Percentiles rank a stretch among this genome's conserved stretches.
Evolutionary conservation across 768 basidiomycete genomes (phyloP).

Genomic region (Dendrothele bispora): DNA sequence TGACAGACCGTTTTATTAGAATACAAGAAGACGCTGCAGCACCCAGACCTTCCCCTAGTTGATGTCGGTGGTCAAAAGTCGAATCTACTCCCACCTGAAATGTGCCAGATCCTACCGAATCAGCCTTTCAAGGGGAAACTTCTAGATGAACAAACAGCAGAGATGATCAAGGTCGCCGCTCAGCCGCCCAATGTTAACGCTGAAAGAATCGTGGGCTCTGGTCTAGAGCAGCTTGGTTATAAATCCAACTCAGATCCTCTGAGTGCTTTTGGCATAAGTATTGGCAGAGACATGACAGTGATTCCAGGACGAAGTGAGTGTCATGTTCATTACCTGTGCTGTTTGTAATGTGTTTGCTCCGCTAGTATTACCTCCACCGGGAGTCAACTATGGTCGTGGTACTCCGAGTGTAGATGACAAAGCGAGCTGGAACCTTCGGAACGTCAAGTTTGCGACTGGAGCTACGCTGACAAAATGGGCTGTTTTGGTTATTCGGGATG

Average conservation of each 20-base stretch:
- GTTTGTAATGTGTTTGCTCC: too few species aligned
- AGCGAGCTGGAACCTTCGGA: conserved; percentile 79
- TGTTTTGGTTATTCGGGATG: conserved; percentile 67
- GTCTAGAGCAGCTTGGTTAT: conserved; percentile 64
- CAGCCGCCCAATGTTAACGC: conserved; percentile 74
- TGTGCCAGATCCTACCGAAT: conserved; percentile 69
- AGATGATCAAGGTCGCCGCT: conserved; percentile 73
- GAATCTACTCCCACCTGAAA: conserved; percentile 63
- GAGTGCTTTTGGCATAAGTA: conserved; percentile 57
- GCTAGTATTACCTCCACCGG: conserved; percentile 63
- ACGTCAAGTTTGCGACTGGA: conserved; percentile 62
- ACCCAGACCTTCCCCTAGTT: conserved; percentile 55
- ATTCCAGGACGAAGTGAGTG: conserved; percentile 72
- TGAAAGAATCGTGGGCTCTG: conserved; percentile 54
- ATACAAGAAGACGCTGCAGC: conserved; percentile 51
- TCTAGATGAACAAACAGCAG: conserved; percentile 64
- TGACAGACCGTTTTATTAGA: conserved; percentile 40
- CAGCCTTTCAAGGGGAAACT: conserved; percentile 74
- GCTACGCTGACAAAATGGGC: conserved; percentile 61
- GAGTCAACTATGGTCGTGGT: conserved; percentile 56
- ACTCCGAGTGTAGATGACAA: conserved; percentile 48
- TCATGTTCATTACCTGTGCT: too few species aligned
- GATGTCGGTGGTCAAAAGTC: conserved; percentile 54
- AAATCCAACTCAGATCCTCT: conserved; percentile 39
- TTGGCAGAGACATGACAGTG: conserved; percentile 64